phyloP scores from a whole-genome alignment of 2,329 filamentous ascomycete genomes.

The Talaromyces sp. region DNA sequence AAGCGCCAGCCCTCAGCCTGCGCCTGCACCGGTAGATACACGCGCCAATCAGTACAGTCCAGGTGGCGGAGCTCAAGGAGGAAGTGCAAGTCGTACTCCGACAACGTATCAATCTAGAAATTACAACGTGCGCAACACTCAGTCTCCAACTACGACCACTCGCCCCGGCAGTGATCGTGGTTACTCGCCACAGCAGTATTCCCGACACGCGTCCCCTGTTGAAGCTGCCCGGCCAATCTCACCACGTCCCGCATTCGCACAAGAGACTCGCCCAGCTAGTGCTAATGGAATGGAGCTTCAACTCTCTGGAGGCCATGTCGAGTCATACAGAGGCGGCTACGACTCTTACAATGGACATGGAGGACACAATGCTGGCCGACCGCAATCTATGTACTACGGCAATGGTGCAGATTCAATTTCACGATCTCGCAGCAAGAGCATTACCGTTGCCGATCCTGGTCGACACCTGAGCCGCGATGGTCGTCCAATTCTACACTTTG shows the following conservation, averaged over 20 bases:
- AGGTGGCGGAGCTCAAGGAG: constrained; percentile 23
- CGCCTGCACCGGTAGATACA: constrained; percentile 24
- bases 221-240: constrained; percentile 46
- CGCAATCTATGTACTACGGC: constrained; percentile 52
- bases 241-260: constrained; percentile 52
- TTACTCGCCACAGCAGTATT: constrained; percentile 45
- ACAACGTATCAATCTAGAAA: constrained; percentile 45
- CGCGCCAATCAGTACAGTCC: constrained; percentile 41
- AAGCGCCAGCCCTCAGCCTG: constrained; percentile 36
- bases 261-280: constrained; percentile 50
- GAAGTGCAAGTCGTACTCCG: constrained; percentile 35
- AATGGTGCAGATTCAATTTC: constrained; percentile 49
- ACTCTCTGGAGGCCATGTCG: constrained; percentile 55
- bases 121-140: constrained; percentile 38
- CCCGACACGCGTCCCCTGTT: constrained; percentile 37
- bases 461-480: constrained; percentile 81
- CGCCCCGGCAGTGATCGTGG: constrained; percentile 37
- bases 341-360: constrained; percentile 28
- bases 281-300: constrained; percentile 64
- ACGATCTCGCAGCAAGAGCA: constrained; percentile 71
- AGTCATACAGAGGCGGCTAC: constrained; percentile 51
- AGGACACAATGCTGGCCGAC: constrained; percentile 43
- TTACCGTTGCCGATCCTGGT: constrained; percentile 67
- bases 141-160: constrained; percentile 33
- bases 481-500: constrained; percentile 83